These are phyloP conservation scores for Sorghum bicolor DNA, from an alignment of 176 grass and related monocot species.

Conservation along the genomic window Sorghum_bicolor_NCBIv3 NC_012873.2:61032501-61033000, in stretches of 20 bases:
- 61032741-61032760: slow-evolving; percentile 19
- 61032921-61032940: neutral
- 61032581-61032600: slow-evolving; percentile 87
- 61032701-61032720: slow-evolving; percentile 98
- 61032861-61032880: neutral
- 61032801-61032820: neutral
- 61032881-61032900: neutral
- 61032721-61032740: slow-evolving; percentile 97
- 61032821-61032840: neutral
- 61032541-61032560: slow-evolving; percentile 82
- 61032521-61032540: slow-evolving; percentile 28
- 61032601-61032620: slow-evolving; percentile 82
- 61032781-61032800: neutral
- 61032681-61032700: slow-evolving; percentile 98
- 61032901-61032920: neutral
- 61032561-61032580: slow-evolving; percentile 93
- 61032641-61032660: slow-evolving; percentile 95
- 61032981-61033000: neutral
- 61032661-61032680: slow-evolving; percentile 98
- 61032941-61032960: neutral
- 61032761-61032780: slow-evolving; percentile 3
- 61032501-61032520: slow-evolving; percentile 9
- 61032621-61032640: slow-evolving; percentile 96
- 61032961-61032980: slow-evolving; percentile 8
- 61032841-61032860: neutral